Base-by-base conservation (phyloP, 305 asterid species). In the Fraxinus greggii region DNA sequence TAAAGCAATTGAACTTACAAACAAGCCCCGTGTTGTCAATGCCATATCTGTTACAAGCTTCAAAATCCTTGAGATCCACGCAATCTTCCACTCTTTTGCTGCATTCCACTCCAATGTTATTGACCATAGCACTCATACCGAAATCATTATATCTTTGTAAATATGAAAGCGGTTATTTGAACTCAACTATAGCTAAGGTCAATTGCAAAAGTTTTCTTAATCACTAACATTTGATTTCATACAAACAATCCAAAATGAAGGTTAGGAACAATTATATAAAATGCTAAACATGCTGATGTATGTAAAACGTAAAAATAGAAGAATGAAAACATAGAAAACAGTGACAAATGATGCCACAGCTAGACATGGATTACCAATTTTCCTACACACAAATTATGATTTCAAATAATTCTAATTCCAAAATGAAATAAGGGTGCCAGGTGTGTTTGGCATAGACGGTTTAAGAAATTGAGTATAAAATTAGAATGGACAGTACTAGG, bases 21-120 rank as follows among this genome's bases (percentile, higher is more conserved):
- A 95, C 91, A 86, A 95, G 89, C 80, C 98, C 98, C 0, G 98
- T 95, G 90, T 91, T 95, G 89, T 95, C 98, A 79, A 95, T 89
- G 81, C 90, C 91, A 85, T 87, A 85, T 86, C 81, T 87, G 76
- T 91, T 92, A 86, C 98, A 95, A 73, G 91, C 89, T 86, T 90
- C 89, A 81, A 91, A 95, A 84, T 95, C 98, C 82, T 81, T 84
- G 80, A 91, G 93, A 88, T 91, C 94, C 76, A 88, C 85, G 79
- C 83, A 83, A 87, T 89, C 92, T 80, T 90, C 93, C 92, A 90
- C 89, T 89, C 98, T 93, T 81, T 92, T 95, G 76, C 98, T 95
- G 97, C 94, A 88, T 77, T 61, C 78, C 78, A 80, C 80, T 77
- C 83, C 81, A 85, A 82, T 72, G 61, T 84, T 75, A 82, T 84